Base-by-base conservation (phyloP, 768 basidiomycete species). In the Amanita fuliginea region DNA sequence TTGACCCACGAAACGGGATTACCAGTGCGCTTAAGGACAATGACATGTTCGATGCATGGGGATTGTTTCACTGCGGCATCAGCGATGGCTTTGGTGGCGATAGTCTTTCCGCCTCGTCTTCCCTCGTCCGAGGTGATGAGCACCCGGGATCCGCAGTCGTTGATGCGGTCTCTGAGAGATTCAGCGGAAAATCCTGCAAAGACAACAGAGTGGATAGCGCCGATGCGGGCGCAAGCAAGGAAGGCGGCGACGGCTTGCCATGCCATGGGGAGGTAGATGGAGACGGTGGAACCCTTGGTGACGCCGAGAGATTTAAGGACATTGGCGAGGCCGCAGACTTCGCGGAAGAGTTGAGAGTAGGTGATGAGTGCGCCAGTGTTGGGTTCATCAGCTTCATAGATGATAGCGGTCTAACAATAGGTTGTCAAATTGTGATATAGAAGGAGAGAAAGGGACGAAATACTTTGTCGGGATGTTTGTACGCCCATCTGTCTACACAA, bases 171-270 rank as follows among this genome's bases (percentile, higher is more conserved):
- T 34, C 95, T 81, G 42, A 99, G 81, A 2, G 87, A 84, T 67
- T 99, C 95, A 7, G 94, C 81, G 6, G 86, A 89, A 73, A 99
- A 99, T 5, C 95, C 95, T 42, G 95, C 95, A 55, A 99, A 99
- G 51, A 99, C 84, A 60, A 96, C 95, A 6, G 92, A 94, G 69
- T 99, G 95, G 42, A 98, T 73, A 19, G 95, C 95, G 19, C 95
- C 95, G 57, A 99, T 88, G 55, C 95, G 86, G 3, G 95, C 94
- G 63, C 95, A 98, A 5, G 95, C 95, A 51, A 99, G 84, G 82
- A 99, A 92, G 37, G 95, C 89, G 41, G 90, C 93, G 44, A 87
- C 90, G 16, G 95, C 83, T 56, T 97, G 92, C 90, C 90, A 95
- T 16, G 86, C 83, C 87, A 90, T 93, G 46, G 91, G 91, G 16